Base-by-base conservation (phyloP, 2,329 filamentous ascomycete genomes). In the Botrytis elliptica region DNA sequence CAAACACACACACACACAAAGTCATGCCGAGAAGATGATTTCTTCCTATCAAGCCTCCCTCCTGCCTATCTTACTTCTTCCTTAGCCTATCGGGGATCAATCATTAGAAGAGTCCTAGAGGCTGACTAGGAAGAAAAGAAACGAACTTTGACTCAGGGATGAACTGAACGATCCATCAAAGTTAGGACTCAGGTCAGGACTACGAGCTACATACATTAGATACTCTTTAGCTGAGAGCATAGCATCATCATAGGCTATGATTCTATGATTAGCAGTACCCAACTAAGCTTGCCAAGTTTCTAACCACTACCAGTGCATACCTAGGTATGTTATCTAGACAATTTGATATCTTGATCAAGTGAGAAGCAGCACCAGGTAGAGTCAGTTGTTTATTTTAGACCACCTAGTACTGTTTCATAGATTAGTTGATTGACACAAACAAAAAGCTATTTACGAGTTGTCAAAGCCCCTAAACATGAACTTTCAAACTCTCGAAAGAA, bases 61-160 rank as follows among this genome's bases (percentile, higher is more conserved):
- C 40, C 38, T 29, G 38, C 25, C 38, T 20, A 9, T 25, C 38
- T 64, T 18, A 29, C 25, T 42, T 57, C n/a, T 57, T 29, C 14
- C 16, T 42, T 29, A 64, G 38, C 60, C 38, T n/a, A 29, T 42
- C 18, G 22, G 25, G 38, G 40, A 42, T 42, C 60, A 42, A 20
- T 29, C 25, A 38, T 29, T 10, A 20, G n/a, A 57, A 57, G 6
- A 29, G 25, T 42, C 38, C 25, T 29, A 29, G 38, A 64, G 60
- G 38, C 60, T 62, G 20, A 25, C 59, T 42, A 18, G n/a, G 14
- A 40, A 38, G 59, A 42, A 18, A 63, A 64, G 60, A 40, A 63
- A 64, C 42, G 60, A n/a, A 42, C 60, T 64, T 64, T 64, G 60
- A 64, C 60, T 64, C 60, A 29, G 60, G 60, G 60, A 64, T 64